Evolutionary conservation across 2,329 filamentous ascomycete species (phyloP).

Genomic region (Whalleya microplaca): DNA sequence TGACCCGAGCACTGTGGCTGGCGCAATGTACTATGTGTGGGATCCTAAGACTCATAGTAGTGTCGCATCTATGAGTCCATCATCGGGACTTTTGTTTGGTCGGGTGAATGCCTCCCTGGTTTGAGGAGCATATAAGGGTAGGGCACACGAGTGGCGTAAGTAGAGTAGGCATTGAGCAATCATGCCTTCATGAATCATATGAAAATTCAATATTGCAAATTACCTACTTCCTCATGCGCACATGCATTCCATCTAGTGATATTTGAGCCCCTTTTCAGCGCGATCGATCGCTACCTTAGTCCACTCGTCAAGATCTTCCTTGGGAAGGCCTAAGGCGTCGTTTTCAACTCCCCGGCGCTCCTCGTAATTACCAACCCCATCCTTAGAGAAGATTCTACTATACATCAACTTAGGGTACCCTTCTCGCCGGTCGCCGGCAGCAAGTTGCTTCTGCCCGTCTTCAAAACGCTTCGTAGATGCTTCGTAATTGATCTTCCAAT

Average conservation of each 20-base stretch:
- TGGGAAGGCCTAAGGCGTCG: slow-evolving; percentile 56
- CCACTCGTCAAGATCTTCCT: slow-evolving; percentile 61
- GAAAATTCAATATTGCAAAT: too few relatives aligned
- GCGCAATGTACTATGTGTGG: slow-evolving; percentile 48
- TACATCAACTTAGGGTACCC: slow-evolving; percentile 59
- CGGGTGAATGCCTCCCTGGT: slow-evolving; percentile 5
- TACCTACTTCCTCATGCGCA: not conserved
- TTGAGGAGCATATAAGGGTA: slow-evolving; percentile 1
- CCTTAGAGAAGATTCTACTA: slow-evolving; percentile 55
- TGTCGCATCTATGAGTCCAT: slow-evolving; percentile 16
- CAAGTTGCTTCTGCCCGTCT: slow-evolving; percentile 49
- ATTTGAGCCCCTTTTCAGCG: slow-evolving; percentile 25
- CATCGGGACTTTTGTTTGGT: slow-evolving; percentile 19
- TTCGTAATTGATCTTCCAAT: slow-evolving; percentile 60
- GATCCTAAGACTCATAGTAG: not conserved
- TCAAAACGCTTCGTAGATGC: slow-evolving; percentile 49
- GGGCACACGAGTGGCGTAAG: not conserved
- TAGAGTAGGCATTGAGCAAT: not conserved
- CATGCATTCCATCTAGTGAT: slow-evolving; percentile 17
- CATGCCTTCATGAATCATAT: not conserved
- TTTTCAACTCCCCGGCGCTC: slow-evolving; percentile 51
- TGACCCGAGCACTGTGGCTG: slow-evolving; percentile 51
- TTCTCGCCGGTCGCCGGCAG: slow-evolving; percentile 41
- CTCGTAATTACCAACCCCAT: slow-evolving; percentile 45
- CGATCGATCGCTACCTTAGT: slow-evolving; percentile 52